Percentiles rank a stretch among this genome's conserved stretches.
Conservation (phyloP, 108 stramenopile species). For the Fragilariopsis cylindrus region DNA sequence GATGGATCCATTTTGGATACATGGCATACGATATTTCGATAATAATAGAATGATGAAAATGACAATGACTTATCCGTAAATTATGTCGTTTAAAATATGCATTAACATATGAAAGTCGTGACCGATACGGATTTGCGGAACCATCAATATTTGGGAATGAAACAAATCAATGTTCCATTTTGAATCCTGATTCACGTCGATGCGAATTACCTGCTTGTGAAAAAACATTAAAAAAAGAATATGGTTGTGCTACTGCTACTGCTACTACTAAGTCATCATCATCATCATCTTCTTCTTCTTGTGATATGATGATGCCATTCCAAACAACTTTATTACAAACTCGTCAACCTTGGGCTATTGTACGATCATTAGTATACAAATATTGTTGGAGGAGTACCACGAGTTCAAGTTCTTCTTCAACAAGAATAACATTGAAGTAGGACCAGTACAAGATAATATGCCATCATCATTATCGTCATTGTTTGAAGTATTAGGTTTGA, state of each 20-base stretch:
- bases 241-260: slow-evolving; percentile 15
- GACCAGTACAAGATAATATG: neutral
- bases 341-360: slow-evolving; percentile 15
- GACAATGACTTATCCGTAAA: slow-evolving; percentile 21
- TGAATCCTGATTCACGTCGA: neutral
- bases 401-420: too few relatives aligned
- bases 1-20: slow-evolving; percentile 60
- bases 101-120: slow-evolving; percentile 37
- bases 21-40: slow-evolving; percentile 39
- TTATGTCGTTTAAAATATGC: slow-evolving; percentile 40
- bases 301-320: slow-evolving; percentile 8
- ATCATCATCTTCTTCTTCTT: neutral
- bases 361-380: neutral
- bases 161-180: slow-evolving; percentile 6
- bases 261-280: neutral
- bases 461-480: slow-evolving; percentile 10
- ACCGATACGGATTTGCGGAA: slow-evolving; percentile 21
- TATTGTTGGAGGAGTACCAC: slow-evolving; percentile 4
- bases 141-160: slow-evolving; percentile 22
- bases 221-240: slow-evolving; percentile 21
- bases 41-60: slow-evolving; percentile 7
- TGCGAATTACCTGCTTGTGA: slow-evolving; percentile 12
- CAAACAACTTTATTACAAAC: slow-evolving; percentile 1
- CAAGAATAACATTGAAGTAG: neutral
- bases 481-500: neutral